Percentiles rank a stretch among this genome's conserved stretches.
These are phyloP conservation scores for Crocinoboletus sp. DNA, from an alignment of 1,284 basidiomycete species.

Conservation along the genomic window DNA sequence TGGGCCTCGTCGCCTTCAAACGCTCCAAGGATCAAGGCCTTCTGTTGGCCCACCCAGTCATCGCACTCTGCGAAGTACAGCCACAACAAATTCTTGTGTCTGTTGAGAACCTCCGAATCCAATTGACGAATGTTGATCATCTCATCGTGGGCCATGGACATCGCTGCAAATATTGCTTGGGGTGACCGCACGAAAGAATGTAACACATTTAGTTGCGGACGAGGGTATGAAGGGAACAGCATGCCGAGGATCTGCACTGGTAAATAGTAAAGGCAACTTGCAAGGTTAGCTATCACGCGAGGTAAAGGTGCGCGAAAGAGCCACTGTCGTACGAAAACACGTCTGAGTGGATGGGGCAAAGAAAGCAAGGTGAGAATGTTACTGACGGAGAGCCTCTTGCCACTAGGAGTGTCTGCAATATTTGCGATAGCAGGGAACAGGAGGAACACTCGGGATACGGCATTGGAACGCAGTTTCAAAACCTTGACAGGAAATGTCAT, in stretches of 20 bases:
- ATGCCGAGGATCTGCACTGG: conserved; percentile 21
- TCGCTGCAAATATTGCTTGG: conserved; percentile 40
- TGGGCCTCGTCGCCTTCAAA: conserved; percentile 35
- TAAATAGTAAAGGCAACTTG: conserved; percentile 19
- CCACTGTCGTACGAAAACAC: conserved; percentile 33
- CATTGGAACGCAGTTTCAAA: conserved; percentile 41
- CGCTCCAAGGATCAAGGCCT: conserved; percentile 36
- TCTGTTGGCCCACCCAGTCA: conserved; percentile 55
- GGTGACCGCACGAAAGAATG: conserved; percentile 45
- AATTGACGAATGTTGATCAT: conserved; percentile 51
- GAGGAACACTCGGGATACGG: conserved; percentile 41
- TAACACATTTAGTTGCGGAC: conserved; percentile 43
- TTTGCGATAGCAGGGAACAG: conserved; percentile 57
- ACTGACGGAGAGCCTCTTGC: conserved; percentile 41
- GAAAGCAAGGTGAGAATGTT: background rate
- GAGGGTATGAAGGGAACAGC: conserved; percentile 41
- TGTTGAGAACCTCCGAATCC: conserved; percentile 40
- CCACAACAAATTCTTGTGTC: conserved; percentile 39
- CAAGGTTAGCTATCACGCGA: conserved; percentile 37
- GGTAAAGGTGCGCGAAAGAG: conserved; percentile 46
- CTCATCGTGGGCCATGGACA: conserved; percentile 59
- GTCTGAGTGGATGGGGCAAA: background rate
- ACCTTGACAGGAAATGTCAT: conserved; percentile 32
- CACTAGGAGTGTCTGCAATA: conserved; percentile 55
- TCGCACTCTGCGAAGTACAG: conserved; percentile 54